Base-by-base conservation (phyloP, 805 yeast genomes). In the Naumovozyma dairenensis region DNA sequence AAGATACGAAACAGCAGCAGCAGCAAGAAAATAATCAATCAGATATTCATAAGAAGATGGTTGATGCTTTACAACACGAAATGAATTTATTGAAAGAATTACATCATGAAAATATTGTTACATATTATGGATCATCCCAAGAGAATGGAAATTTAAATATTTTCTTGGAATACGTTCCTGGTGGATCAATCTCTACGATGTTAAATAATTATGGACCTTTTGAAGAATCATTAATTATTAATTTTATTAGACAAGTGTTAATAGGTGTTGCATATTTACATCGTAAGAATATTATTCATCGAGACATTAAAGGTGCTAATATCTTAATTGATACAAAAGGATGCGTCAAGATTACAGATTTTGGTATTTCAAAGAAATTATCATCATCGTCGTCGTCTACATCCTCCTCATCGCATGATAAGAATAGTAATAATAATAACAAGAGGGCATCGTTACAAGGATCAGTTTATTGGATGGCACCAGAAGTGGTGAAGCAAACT, bases 401-500 rank as follows among this genome's bases (percentile, higher is more conserved):
- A n/a, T n/a, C n/a, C n/a, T n/a, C n/a, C n/a, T n/a, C n/a, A n/a
- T n/a, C n/a, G n/a, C 68, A 67, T 47, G 48, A 51, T 34, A 49
- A 38, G 39, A 67, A 49, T 62, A 65, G 59, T 59, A 62, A 45
- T 55, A 56, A 55, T 48, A 59, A 47, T 33, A 40, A 38, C 24
- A 36, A 39, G 12, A 71, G 96, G 28, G 87, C 83, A 2, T 85
- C 95, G 0, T 61, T 85, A 34, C 96, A 89, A 58, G 98, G 98
- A 0, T 84, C 95, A 0, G 86, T 89, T 0, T 92, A 80, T 53
- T 92, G 98, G 97, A 92, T 92, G 98, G 97, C 98, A 0, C 98
- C 98, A 0, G 98, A 92, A 55, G 97, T 92, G 6, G 97, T 92
- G 13, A 84, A 86, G 49, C 96, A 87, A 51, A 78, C 83, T 2